Base-by-base conservation (phyloP, 257 asterid species). In the Verbascum thapsus region DNA sequence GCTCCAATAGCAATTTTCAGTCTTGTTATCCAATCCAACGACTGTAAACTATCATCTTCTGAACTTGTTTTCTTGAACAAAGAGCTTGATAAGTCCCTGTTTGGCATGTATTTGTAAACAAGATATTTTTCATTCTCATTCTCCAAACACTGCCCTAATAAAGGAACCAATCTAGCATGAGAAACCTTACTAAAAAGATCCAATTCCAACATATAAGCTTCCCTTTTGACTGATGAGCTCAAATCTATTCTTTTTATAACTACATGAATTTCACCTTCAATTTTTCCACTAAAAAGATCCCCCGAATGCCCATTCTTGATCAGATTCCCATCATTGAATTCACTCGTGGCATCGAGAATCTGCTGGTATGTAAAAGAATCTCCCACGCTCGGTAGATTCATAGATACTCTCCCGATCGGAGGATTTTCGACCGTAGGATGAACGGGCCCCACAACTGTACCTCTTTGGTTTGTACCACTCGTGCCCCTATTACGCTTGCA, bases 21-120 rank as follows among this genome's bases (percentile, higher is more conserved):
- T 64, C 99, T 79, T 7, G 99, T 92, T 50, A 92, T 90, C 99
- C 99, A 94, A 83, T 94, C 99, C 70, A 94, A 69, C 9, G 99
- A 89, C 71, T 87, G 94, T 35, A 90, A 75, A 63, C 83, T 72
- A 16, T 80, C 95, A 45, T 26, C 32, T 1, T 78, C 86, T 0
- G 81, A 63, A 72, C 63, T 74, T 10, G 72, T 72, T 77, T 90
- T 90, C 83, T 79, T 84, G 82, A 85, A 94, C 76, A 94, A 74
- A 50, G 95, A 85, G 69, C 83, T 88, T 7, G 95, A 81, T 68
- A 94, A 72, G 70, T 94, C 95, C 56, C 96, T 80, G 40, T 90
- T 85, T 2, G 90, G 97, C 95, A 90, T 82, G 66, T 74, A 78
- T 70, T 87, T 94, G 66, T 94, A 94, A 53, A 94, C 87, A 57